phyloP scores from a whole-genome alignment of 805 yeast genomes.

The Cyberlindnera sargentensis region DNA sequence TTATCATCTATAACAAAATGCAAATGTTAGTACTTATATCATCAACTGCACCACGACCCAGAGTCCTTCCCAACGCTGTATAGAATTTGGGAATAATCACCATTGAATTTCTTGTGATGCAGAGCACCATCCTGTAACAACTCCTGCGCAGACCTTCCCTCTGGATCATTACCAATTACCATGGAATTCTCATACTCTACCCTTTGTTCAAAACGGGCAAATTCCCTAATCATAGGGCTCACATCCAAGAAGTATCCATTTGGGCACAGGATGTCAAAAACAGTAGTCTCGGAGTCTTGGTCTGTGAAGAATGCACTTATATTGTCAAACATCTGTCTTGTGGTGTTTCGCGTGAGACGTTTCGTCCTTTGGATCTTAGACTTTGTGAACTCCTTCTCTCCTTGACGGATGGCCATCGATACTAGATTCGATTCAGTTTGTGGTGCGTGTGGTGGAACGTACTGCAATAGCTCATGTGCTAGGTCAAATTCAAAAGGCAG shows the following conservation, averaged over 20 bases:
- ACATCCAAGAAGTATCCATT: conserved; percentile 13
- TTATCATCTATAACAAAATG: background rate
- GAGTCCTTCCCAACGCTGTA: background rate
- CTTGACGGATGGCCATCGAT: conserved; percentile 1
- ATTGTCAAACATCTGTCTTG: conserved; percentile 4
- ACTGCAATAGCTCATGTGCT: conserved; percentile 14
- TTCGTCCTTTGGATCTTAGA: conserved; percentile 10
- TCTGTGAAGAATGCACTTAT: conserved; percentile 4
- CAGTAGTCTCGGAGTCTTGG: conserved; percentile 3
- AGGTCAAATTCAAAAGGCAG: conserved; percentile 35
- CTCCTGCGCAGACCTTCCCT: background rate
- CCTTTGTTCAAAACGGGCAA: conserved; percentile 16
- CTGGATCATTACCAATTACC: conserved; percentile 1
- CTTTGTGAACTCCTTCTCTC: conserved; percentile 10
- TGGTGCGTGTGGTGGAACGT: conserved; percentile 6
- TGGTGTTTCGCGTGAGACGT: conserved; percentile 13
- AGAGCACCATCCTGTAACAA: background rate
- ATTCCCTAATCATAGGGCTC: conserved; percentile 19
- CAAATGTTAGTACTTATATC: background rate
- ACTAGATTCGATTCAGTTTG: background rate
- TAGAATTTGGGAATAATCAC: background rate
- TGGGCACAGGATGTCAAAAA: conserved; percentile 11
- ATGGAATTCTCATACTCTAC: conserved; percentile 1
- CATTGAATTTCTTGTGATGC: background rate
- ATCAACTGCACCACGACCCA: background rate